Base-by-base conservation (phyloP, 257 asterid species). In the Ballota nigra region DNA sequence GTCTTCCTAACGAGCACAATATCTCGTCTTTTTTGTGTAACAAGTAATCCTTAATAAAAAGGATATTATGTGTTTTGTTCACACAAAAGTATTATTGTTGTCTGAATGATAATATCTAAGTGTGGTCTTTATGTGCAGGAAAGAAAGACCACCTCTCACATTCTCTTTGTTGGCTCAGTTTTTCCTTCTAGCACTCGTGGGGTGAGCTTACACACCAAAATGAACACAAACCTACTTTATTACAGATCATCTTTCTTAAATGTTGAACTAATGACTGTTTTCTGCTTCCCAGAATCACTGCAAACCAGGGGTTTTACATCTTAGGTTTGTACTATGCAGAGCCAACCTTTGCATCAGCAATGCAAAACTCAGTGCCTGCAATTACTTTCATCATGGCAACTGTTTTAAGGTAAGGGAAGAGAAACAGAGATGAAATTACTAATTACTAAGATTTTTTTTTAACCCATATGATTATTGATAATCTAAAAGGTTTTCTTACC, bases 281-380 rank as follows among this genome's bases (percentile, higher is more conserved):
- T 38, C 60, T 62, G 20, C 9, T 67, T 75, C 43, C 13, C 81
- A 89, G 96, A 43, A 87, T 92, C 83, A 88, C 94, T 4, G 96
- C 96, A 72, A 92, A 86, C 83, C 98, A 92, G 71, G 98, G 92
- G 11, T 92, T 86, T 62, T 92, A 85, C 75, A 83, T 92, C 77
- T 61, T 90, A 69, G 98, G 98, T 8, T 52, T 92, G 83, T 86
- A 86, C 72, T 84, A 92, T 66, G 91, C 97, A 68, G 83, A 94
- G 2, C 97, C 98, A 58, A 88, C 95, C 41, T 90, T 92, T 22
- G 97, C 94, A 60, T 92, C 98, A 4, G 97, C 96, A 9, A 90
- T 92, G 89, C 98, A 90, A 65, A 92, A 92, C 78, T 83, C 96
- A 4, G 96, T 92, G 51, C 98, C 96, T 0, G 98, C 98, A 13